These are phyloP conservation scores for Aphanomyces invadans DNA, from an alignment of 352 stramenopile genomes.

Conservation along the genomic window DNA sequence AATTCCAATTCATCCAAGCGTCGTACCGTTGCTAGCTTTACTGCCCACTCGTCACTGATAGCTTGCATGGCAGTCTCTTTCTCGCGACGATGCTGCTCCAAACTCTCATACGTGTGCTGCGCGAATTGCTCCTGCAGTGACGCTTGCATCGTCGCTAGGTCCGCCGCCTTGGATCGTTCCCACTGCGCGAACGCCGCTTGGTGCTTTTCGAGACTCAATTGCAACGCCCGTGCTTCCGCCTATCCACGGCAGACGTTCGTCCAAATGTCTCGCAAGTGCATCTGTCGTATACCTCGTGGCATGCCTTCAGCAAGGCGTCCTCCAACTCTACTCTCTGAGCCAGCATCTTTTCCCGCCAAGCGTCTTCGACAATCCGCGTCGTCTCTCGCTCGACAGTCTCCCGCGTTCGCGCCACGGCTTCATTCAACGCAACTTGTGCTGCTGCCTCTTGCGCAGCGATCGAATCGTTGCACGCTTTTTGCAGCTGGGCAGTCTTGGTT, in stretches of 20 bases:
- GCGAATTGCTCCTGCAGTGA: constrained; percentile 15
- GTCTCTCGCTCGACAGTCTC: not conserved
- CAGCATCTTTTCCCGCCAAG: not conserved
- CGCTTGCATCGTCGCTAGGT: constrained; percentile 3
- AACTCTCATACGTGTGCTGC: not conserved
- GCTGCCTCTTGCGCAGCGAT: constrained; percentile 25
- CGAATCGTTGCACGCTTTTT: constrained; percentile 30
- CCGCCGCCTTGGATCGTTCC: not conserved
- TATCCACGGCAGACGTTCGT: not conserved
- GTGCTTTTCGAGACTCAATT: not conserved
- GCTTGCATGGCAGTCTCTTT: not conserved
- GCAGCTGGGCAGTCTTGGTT: constrained; percentile 29
- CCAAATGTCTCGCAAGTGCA: not conserved
- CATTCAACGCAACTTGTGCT: not conserved
- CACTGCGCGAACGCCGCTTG: not conserved
- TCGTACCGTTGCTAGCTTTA: constrained; percentile 7
- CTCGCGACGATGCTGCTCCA: not conserved
- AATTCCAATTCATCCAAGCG: not conserved
- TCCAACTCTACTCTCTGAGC: constrained; percentile 1
- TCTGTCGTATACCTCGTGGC: not conserved
- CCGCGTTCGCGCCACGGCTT: not conserved
- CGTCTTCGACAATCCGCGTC: not conserved
- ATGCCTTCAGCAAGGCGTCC: not conserved
- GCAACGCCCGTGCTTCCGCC: not conserved
- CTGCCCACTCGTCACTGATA: not conserved